These are phyloP conservation scores for Pythium pyrilobum DNA, from an alignment of 352 stramenopile species.

Conservation along the genomic window DNA sequence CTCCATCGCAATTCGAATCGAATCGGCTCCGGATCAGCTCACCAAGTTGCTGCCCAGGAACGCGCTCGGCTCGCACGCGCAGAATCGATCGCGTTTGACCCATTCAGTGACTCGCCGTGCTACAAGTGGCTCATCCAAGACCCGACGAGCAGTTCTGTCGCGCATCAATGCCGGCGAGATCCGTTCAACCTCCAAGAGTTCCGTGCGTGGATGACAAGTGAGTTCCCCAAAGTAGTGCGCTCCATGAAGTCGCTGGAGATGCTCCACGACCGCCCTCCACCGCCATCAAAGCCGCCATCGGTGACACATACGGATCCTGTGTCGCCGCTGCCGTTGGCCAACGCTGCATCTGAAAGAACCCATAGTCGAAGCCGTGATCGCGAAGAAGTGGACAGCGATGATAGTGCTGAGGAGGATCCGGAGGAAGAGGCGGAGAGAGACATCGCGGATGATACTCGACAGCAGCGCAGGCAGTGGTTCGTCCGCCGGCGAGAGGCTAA, in stretches of 20 bases:
- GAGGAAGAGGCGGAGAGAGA: not conserved
- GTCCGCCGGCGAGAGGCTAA: not conserved
- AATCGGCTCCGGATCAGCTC: no score
- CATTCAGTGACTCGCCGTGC: conserved; percentile 29
- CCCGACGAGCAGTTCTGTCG: conserved; percentile 3
- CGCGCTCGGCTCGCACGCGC: no score
- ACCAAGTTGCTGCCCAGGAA: no score
- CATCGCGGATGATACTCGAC: not conserved
- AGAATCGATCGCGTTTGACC: conserved; percentile 38
- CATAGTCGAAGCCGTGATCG: no score
- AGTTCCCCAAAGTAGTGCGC: conserved; percentile 29
- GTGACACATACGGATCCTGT: no score
- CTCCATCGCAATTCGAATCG: no score
- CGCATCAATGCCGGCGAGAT: conserved; percentile 15
- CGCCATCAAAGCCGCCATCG: not conserved
- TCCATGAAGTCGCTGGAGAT: conserved; percentile 6
- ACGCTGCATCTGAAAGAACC: no score
- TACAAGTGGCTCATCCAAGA: conserved; percentile 28
- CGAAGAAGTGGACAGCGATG: conserved; percentile 1
- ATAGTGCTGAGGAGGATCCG: not conserved
- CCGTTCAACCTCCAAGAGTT: conserved; percentile 19
- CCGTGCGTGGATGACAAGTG: conserved; percentile 21
- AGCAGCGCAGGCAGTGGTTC: not conserved
- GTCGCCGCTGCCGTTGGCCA: no score
- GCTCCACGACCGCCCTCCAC: conserved; percentile 6